Evolutionary conservation across 2,329 filamentous ascomycete species (phyloP), one percentile per base, ranked within the genome.

Genomic region (Diaporthe caulivora): DNA sequence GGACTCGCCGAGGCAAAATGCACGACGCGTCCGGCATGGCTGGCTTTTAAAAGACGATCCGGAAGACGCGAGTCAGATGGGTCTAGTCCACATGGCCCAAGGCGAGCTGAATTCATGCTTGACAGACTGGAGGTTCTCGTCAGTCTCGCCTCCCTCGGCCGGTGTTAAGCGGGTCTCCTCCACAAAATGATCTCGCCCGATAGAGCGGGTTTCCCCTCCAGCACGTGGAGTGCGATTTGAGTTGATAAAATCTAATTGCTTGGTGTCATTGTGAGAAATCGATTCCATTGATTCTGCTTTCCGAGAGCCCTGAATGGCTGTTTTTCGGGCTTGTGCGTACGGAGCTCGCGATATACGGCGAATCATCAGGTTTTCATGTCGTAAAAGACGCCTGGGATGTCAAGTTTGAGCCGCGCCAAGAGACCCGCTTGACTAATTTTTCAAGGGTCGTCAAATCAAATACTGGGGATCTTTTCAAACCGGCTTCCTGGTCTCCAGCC

Each of bases 351-450:
- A 31, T 24, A 44, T n/a, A 65, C 29, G 62, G 62, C 62, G 62
- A 65, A 65, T 65, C 62, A 65, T 13, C 29, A 37, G 29, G 62
- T 65, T 65, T 65, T 65, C 29, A 65, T 65, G 44, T 65, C 62
- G 62, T 65, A 65, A 65, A 51, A 65, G 62, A 26, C 37, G 62
- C 62, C 62, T 51, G 44, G 62, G 62, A 65, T 65, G 62, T 51
- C 29, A 18, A 37, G 44, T 26, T 65, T 65, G 62, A 65, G 62
- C 62, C 62, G 62, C 62, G 62, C 62, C 62, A 65, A 65, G 62
- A 15, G 62, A 51, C 62, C 62, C 62, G 62, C 62, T 65, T 65
- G 62, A 65, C 62, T 65, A 53, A 65, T 65, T 65, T 65, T 65
- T 65, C 31, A 65, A 65, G 44, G 44, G 60, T 49, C 60, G 60